phyloP scores from a whole-genome alignment of 441 rosid species.

The Bruguiera hainesii region DNA sequence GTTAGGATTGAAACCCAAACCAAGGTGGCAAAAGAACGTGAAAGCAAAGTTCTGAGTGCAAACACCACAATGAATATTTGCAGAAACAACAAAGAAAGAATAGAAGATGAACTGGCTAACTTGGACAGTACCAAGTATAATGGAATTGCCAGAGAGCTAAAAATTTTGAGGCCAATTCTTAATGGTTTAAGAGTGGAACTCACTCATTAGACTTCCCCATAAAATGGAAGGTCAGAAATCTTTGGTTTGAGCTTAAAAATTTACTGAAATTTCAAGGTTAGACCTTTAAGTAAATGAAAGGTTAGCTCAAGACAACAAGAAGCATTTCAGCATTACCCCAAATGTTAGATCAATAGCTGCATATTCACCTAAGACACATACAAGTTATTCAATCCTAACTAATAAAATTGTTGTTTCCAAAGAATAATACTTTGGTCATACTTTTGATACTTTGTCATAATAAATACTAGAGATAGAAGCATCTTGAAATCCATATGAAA shows the following conservation, averaged over 20 bases:
- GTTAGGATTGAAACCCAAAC: too few species aligned
- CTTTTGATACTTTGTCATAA: not conserved
- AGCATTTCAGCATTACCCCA: slow-evolving; percentile 1
- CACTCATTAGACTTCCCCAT: not conserved
- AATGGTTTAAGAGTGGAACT: not conserved
- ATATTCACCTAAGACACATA: not conserved
- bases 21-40: not conserved
- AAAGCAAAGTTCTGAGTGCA: not conserved
- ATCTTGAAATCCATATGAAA: too few species aligned
- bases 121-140: not conserved
- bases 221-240: not conserved
- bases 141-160: not conserved
- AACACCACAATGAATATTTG: not conserved
- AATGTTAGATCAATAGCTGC: not conserved
- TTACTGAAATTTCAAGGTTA: not conserved
- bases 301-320: too few species aligned
- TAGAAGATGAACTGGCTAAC: not conserved
- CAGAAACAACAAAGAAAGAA: not conserved
- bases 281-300: too few species aligned
- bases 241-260: not conserved
- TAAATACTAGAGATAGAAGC: too few species aligned
- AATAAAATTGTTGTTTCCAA: not conserved
- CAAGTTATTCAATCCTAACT: not conserved
- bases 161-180: not conserved
- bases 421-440: not conserved